phyloP scores from a whole-genome alignment of 1,139 yeast species.

The Candida labiduridarum region DNA sequence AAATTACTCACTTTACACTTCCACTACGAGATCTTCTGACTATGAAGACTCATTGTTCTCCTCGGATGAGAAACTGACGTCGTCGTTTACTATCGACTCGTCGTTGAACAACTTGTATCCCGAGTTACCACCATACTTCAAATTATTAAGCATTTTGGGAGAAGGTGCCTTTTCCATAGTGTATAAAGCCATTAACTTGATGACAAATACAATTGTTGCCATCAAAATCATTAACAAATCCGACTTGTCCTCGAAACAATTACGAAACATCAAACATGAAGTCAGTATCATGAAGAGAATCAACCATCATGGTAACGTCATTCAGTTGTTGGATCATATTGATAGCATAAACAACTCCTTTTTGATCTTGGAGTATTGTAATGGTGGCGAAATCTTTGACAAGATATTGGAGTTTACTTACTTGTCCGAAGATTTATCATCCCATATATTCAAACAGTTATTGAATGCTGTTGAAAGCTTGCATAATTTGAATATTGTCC shows the following conservation, averaged over 20 bases:
- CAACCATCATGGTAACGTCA: constrained; percentile 66
- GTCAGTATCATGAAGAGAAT: constrained; percentile 80
- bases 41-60: constrained; percentile 1
- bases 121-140: constrained; percentile 27
- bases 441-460: constrained; percentile 84
- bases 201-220: constrained; percentile 53
- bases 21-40: constrained; percentile 1
- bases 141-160: constrained; percentile 45
- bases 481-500: constrained; percentile 88
- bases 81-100: constrained; percentile 13
- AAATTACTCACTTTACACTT: constrained; percentile 1
- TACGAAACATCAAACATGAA: constrained; percentile 73
- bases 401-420: constrained; percentile 91
- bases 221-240: constrained; percentile 80
- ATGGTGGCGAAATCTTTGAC: constrained; percentile 95
- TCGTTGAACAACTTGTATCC: constrained; percentile 22
- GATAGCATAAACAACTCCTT: constrained; percentile 61
- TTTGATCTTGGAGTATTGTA: constrained; percentile 79
- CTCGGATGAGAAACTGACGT: constrained; percentile 2
- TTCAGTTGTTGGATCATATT: constrained; percentile 68
- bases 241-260: constrained; percentile 52
- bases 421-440: constrained; percentile 79
- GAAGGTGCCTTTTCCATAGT: constrained; percentile 94
- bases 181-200: constrained; percentile 63
- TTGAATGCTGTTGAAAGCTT: constrained; percentile 80